A percentile compares a stretch with the other conserved stretches of the same genome.
phyloP scores from a whole-genome alignment of 345 rosid species.

The Ceriops zippeliana region DNA sequence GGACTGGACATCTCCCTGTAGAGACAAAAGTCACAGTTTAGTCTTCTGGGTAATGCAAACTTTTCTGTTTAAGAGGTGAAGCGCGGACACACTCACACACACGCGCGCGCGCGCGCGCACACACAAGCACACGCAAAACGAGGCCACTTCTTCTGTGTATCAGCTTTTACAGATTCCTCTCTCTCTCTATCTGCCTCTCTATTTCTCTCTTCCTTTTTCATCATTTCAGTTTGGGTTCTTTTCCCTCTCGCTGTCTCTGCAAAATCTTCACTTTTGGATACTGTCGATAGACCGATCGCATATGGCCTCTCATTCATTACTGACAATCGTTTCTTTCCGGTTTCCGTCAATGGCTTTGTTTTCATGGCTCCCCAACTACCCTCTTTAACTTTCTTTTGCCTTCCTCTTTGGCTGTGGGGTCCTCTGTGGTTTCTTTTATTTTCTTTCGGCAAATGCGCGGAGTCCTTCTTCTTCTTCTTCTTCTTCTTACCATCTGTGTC shows the following conservation, averaged over 20 bases:
- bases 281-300: neutral
- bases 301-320: conserved; percentile 5
- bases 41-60: too few relatives aligned
- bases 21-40: too few relatives aligned
- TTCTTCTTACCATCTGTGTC: neutral
- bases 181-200: neutral
- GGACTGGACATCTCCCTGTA: too few relatives aligned
- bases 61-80: too few relatives aligned
- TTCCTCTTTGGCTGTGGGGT: neutral
- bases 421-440: neutral
- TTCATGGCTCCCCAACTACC: conserved; percentile 12
- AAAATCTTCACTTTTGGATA: neutral
- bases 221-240: neutral
- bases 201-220: neutral
- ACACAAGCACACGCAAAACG: conserved; percentile 14
- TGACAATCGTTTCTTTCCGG: conserved; percentile 1
- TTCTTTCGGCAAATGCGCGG: neutral
- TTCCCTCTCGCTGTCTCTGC: conserved; percentile 1
- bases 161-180: conserved; percentile 22
- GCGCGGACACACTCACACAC: too few relatives aligned
- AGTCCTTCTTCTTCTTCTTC: neutral
- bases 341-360: conserved; percentile 11
- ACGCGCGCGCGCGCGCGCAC: too few relatives aligned
- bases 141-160: conserved; percentile 22
- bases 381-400: neutral